Conservation (phyloP, 805 yeast genomes). For the Scheffersomyces stipitis region DNA sequence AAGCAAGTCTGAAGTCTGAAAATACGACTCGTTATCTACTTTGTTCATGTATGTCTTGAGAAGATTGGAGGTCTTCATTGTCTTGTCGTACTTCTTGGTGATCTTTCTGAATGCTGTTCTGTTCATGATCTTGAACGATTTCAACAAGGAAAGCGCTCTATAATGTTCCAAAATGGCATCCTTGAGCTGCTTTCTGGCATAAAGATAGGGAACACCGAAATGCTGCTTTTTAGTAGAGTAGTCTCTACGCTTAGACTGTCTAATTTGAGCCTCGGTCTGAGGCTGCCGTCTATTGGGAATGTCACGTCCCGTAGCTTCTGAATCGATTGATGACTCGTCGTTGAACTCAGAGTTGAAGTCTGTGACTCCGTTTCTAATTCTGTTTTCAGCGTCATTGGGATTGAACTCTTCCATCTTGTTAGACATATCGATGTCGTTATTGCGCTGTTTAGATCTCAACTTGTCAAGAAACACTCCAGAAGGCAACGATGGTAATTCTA, state of each 20-base stretch:
- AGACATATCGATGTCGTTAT: conserved; percentile 9
- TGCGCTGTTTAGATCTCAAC: conserved; percentile 9
- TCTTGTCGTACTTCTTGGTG: conserved; percentile 86
- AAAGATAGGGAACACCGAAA: conserved; percentile 54
- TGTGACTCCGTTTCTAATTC: conserved; percentile 34
- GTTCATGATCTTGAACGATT: conserved; percentile 72
- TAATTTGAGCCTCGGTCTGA: conserved; percentile 18
- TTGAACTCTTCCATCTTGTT: conserved; percentile 18
- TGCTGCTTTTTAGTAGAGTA: conserved; percentile 37
- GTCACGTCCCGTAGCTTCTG: conserved; percentile 5
- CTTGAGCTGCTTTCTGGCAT: conserved; percentile 67
- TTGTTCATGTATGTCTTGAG: conserved; percentile 54
- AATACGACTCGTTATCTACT: conserved; percentile 52
- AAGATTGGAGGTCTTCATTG: conserved; percentile 42
- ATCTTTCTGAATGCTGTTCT: conserved; percentile 88
- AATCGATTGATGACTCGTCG: conserved; percentile 13
- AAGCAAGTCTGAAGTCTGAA: conserved; percentile 62
- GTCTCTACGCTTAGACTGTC: conserved; percentile 44
- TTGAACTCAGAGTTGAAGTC: conserved; percentile 1
- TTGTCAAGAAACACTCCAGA: conserved; percentile 29
- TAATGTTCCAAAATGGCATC: conserved; percentile 71
- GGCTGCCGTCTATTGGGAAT: conserved; percentile 6
- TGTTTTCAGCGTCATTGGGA: conserved; percentile 35
- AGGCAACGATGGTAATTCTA: conserved; percentile 44
- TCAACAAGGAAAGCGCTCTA: conserved; percentile 66